Percentiles rank a stretch among this genome's conserved stretches.
Conservation (phyloP, 2,329 filamentous ascomycete genomes). For the Hymenoscyphus fraxineus region DNA sequence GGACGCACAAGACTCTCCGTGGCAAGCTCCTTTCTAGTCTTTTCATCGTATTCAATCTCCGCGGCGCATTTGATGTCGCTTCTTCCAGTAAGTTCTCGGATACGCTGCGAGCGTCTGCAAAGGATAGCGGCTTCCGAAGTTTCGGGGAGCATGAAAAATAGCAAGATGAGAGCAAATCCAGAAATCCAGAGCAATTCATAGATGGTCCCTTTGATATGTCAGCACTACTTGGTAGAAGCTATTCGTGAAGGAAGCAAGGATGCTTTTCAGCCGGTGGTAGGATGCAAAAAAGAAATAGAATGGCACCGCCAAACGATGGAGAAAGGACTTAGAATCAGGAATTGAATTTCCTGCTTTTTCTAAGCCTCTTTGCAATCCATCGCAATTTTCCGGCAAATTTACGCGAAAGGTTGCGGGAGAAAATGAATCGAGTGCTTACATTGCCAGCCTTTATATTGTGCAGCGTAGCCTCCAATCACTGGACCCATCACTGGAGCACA, state of each 20-base stretch:
- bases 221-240: neutral
- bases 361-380: neutral
- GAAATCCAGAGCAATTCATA: slow-evolving; percentile 60
- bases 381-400: neutral
- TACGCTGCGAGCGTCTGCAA: slow-evolving; percentile 51
- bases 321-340: too few species aligned
- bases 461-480: slow-evolving; percentile 53
- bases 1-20: slow-evolving; percentile 57
- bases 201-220: slow-evolving; percentile 41
- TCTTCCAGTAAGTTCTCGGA: slow-evolving; percentile 54
- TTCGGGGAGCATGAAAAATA: slow-evolving; percentile 61
- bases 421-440: slow-evolving; percentile 29
- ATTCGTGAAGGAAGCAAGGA: neutral
- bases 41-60: slow-evolving; percentile 46
- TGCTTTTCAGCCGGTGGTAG: neutral
- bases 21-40: slow-evolving; percentile 45
- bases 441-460: slow-evolving; percentile 52
- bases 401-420: neutral
- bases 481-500: slow-evolving; percentile 28
- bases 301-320: too few species aligned
- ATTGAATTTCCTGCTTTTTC: too few species aligned
- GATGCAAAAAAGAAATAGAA: too few species aligned
- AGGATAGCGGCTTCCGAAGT: slow-evolving; percentile 56
- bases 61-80: slow-evolving; percentile 52
- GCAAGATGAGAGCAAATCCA: slow-evolving; percentile 50